A percentile compares a stretch with the other conserved stretches of the same genome.
Evolutionary conservation across 202 grass and related monocot species (phyloP).

Genomic region (Digitaria exilis): DNA sequence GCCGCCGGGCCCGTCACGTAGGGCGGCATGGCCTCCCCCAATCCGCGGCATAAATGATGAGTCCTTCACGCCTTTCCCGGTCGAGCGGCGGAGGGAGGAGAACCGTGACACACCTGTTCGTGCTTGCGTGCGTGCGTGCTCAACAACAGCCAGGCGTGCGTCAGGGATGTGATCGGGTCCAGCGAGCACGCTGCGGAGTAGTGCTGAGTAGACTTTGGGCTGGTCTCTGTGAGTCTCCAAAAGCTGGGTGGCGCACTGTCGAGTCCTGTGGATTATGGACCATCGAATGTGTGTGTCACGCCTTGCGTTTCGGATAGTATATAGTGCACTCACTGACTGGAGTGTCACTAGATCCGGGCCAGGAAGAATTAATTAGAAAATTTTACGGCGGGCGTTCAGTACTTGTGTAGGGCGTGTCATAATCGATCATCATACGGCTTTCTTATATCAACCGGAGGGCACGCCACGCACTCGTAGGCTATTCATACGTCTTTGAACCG

Average conservation of each 20-base stretch:
- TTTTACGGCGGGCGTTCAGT: not conserved
- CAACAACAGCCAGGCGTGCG: not conserved
- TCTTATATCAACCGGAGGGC: conserved; percentile 10
- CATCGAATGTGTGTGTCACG: conserved; percentile 29
- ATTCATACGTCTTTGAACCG: conserved; percentile 22
- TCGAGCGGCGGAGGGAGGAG: not conserved
- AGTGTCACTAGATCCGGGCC: too few species aligned
- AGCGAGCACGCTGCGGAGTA: not conserved
- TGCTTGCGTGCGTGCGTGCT: not conserved
- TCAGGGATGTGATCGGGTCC: too few species aligned
- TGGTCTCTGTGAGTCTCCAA: not conserved
- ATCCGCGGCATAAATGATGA: not conserved
- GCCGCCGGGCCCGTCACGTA: too few species aligned
- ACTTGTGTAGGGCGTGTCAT: not conserved
- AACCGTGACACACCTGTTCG: not conserved
- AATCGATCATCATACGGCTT: conserved; percentile 10
- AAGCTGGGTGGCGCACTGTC: conserved; percentile 26
- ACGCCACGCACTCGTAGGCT: conserved; percentile 16
- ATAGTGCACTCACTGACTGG: too few species aligned
- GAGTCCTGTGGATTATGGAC: not conserved
- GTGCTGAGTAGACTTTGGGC: not conserved
- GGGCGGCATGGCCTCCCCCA: not conserved
- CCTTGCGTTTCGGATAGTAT: not conserved
- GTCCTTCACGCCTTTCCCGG: not conserved
- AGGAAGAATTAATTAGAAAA: too few species aligned